Evolutionary conservation across 169 alveolate genomes (phyloP), one percentile per base, ranked within the genome.

Genomic region (Plasmodium relictum): DNA sequence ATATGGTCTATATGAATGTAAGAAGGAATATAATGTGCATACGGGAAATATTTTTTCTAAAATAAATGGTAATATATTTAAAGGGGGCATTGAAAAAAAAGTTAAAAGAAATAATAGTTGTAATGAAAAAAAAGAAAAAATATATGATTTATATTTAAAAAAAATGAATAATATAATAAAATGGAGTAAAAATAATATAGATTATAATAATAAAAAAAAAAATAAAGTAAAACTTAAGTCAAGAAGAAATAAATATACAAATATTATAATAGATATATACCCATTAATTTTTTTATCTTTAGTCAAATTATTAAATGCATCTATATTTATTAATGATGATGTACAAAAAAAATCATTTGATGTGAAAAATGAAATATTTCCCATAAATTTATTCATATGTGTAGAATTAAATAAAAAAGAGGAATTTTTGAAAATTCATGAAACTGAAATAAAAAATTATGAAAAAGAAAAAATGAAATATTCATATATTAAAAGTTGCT

Each of bases 221-320:
- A 54, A 83, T n/a, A 72, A 6, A n/a, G 56, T 37, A 26, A 41
- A 68, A 5, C 50, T 83, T 7, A 83, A 56, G n/a, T 52, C 73
- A 18, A 68, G 91, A 42, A 83, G 91, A 83, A 83, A 83, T 59
- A 83, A 83, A 52, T 83, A 83, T 39, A 83, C 91, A 31, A 83
- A 83, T 42, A 83, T 83, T n/a, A 44, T 83, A 8, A 26, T 83
- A 20, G 91, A 83, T 83, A 61, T 68, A 61, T 83, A 68, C 56
- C 91, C 91, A 12, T 31, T 83, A 20, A 44, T 83, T n/a, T 83
- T 83, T 45, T 48, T 83, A 4, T 83, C 91, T 10, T 52, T 83
- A 41, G 48, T 62, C 10, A 83, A 68, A 26, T 42, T 83, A 14
- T 61, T 83, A 20, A 66, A 83, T 7, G 91, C 56, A 14, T 39